Conservation (phyloP, 2,329 filamentous ascomycete species). For the Plectosphaerella plurivora region DNA sequence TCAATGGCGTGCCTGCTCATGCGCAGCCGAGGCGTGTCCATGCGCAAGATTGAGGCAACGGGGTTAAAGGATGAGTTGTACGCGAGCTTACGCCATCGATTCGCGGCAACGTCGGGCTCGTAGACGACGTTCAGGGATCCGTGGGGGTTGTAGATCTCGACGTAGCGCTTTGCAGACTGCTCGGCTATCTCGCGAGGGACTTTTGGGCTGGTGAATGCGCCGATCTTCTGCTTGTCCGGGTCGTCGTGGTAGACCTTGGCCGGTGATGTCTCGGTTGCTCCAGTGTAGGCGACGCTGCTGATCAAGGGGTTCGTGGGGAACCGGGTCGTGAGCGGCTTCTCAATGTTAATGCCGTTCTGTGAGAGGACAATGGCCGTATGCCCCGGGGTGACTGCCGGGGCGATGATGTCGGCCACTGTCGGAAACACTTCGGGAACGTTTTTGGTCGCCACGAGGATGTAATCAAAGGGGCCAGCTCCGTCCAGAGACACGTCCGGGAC, state of each 20-base stretch:
- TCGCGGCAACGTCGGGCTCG: conserved; percentile 34
- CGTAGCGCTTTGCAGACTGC: conserved; percentile 34
- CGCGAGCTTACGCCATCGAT: conserved; percentile 47
- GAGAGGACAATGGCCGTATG: conserved; percentile 51
- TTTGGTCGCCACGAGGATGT: conserved; percentile 53
- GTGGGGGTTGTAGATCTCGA: conserved; percentile 39
- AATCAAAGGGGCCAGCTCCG: conserved; percentile 39
- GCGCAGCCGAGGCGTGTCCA: conserved; percentile 47
- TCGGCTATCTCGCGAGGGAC: conserved; percentile 17
- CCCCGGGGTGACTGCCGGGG: conserved; percentile 43
- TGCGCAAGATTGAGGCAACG: conserved; percentile 42
- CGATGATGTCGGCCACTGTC: conserved; percentile 40
- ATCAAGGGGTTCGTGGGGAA: conserved; percentile 50
- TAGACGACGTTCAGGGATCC: conserved; percentile 38
- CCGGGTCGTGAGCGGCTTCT: conserved; percentile 42
- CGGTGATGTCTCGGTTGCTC: conserved; percentile 39
- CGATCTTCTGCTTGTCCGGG: conserved; percentile 43
- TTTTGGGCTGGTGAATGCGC: conserved; percentile 38
- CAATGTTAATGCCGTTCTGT: conserved; percentile 63
- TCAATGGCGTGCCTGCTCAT: conserved; percentile 38
- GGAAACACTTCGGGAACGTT: conserved; percentile 51
- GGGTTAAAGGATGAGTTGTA: conserved; percentile 48
- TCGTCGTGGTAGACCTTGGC: conserved; percentile 50
- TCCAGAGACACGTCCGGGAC: conserved; percentile 36
- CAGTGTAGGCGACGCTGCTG: conserved; percentile 48